Percentiles rank a stretch among this genome's conserved stretches.
phyloP scores from a whole-genome alignment of 352 stramenopile genomes.

The Globisporangium sylvaticum region DNA sequence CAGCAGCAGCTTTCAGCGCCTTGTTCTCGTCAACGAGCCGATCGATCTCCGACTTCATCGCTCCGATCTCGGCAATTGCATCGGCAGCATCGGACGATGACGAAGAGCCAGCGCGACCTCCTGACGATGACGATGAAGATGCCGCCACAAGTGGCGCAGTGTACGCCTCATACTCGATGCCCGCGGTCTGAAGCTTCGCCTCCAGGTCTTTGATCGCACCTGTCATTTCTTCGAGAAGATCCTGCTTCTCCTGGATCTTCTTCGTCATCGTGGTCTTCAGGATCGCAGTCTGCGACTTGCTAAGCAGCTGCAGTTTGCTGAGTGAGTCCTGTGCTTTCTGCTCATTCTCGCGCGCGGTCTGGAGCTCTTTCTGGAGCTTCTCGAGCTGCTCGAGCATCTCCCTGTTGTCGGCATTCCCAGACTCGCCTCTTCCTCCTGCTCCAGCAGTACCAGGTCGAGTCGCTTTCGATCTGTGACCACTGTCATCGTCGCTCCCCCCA shows the following conservation, averaged over 20 bases:
- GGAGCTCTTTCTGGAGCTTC: constrained; percentile 53
- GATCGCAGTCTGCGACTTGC: constrained; percentile 82
- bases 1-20: constrained; percentile 29
- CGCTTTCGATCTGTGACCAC: neutral
- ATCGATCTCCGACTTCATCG: constrained; percentile 75
- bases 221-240: constrained; percentile 58
- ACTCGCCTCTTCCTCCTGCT: constrained; percentile 4
- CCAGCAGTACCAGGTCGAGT: constrained; percentile 2
- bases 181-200: constrained; percentile 46
- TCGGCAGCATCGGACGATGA: constrained; percentile 35
- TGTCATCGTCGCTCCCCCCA: constrained; percentile 11
- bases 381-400: constrained; percentile 41
- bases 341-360: constrained; percentile 57
- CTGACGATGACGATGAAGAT: constrained; percentile 5
- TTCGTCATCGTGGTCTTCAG: constrained; percentile 83
- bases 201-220: constrained; percentile 63
- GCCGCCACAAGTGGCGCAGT: constrained; percentile 14
- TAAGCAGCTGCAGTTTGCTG: constrained; percentile 76
- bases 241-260: constrained; percentile 68
- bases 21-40: constrained; percentile 70
- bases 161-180: constrained; percentile 35
- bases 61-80: constrained; percentile 50
- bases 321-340: constrained; percentile 77
- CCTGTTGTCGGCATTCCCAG: neutral
- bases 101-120: neutral